These are phyloP conservation scores for Coemansia sp. DNA, from an alignment of 192 early-diverging fungal genomes.

Conservation along the genomic window DNA sequence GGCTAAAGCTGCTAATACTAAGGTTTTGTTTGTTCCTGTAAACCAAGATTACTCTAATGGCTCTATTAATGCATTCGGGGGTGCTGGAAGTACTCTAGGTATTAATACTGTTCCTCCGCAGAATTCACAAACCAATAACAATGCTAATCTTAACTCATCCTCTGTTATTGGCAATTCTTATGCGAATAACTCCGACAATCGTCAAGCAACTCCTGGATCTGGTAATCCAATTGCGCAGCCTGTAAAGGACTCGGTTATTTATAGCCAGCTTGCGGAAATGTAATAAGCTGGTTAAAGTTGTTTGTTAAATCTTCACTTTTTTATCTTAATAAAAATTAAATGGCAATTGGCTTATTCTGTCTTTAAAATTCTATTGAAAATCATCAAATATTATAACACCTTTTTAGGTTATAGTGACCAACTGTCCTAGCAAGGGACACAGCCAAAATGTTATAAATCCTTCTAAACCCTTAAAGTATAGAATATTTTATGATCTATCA, in stretches of 20 bases:
- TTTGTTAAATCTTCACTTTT: slow-evolving; percentile 2
- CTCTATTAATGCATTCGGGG: slow-evolving; percentile 50
- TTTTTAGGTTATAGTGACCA: no score
- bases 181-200: not conserved
- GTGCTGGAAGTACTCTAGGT: slow-evolving; percentile 39
- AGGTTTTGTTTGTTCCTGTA: slow-evolving; percentile 70
- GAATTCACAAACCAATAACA: not conserved
- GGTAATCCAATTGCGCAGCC: slow-evolving; percentile 27
- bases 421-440: no score
- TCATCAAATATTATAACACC: no score
- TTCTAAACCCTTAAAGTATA: no score
- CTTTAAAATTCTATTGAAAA: no score
- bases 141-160: not conserved
- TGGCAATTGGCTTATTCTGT: not conserved
- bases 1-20: slow-evolving; percentile 70
- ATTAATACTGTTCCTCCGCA: slow-evolving; percentile 17
- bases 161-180: not conserved
- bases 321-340: slow-evolving; percentile 4
- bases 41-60: slow-evolving; percentile 54
- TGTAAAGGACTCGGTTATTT: slow-evolving; percentile 31
- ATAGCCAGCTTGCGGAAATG: slow-evolving; percentile 31
- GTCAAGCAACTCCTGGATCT: not conserved
- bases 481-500: no score
- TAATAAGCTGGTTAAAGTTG: not conserved
- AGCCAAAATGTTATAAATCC: no score